Conservation (phyloP, 345 rosid species). For the Diplotaxis tenuifolia region DNA sequence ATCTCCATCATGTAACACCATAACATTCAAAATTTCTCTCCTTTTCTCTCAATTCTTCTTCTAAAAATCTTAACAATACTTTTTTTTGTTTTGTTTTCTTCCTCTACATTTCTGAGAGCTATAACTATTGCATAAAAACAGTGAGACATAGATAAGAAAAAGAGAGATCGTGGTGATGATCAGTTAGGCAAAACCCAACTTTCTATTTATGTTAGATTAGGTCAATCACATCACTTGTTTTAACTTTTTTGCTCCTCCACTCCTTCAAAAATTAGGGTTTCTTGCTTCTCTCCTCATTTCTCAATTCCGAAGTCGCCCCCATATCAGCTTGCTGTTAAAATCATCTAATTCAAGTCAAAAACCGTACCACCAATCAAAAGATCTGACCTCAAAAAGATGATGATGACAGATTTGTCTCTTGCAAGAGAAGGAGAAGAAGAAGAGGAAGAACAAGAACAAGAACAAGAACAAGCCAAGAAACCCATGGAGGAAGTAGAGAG, state of each 20-base stretch:
- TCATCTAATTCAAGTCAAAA: not conserved
- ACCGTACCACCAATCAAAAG: not conserved
- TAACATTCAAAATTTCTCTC: conserved; percentile 17
- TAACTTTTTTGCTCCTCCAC: not conserved
- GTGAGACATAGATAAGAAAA: conserved; percentile 27
- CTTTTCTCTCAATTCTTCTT: conserved; percentile 18
- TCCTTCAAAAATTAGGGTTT: conserved; percentile 30
- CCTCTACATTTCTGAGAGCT: conserved; percentile 3
- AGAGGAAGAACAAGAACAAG: conserved; percentile 18
- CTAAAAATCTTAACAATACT: conserved; percentile 17
- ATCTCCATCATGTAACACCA: conserved; percentile 30
- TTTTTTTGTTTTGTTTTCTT: not conserved
- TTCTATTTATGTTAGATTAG: conserved; percentile 33
- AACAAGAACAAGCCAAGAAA: conserved; percentile 22
- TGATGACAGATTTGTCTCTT: conserved; percentile 51
- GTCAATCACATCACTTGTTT: conserved; percentile 39
- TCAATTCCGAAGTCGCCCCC: conserved; percentile 24
- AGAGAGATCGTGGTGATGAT: conserved; percentile 19
- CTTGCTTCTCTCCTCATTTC: not conserved
- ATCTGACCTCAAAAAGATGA: conserved; percentile 7
- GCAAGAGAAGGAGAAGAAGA: conserved; percentile 37
- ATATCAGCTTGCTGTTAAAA: not conserved
- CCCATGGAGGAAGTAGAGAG: conserved; percentile 35
- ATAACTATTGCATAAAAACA: conserved; percentile 3
- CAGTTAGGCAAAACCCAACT: conserved; percentile 37